Conservation (phyloP, 139 green algal genomes). For the Closterium sp. region DNA sequence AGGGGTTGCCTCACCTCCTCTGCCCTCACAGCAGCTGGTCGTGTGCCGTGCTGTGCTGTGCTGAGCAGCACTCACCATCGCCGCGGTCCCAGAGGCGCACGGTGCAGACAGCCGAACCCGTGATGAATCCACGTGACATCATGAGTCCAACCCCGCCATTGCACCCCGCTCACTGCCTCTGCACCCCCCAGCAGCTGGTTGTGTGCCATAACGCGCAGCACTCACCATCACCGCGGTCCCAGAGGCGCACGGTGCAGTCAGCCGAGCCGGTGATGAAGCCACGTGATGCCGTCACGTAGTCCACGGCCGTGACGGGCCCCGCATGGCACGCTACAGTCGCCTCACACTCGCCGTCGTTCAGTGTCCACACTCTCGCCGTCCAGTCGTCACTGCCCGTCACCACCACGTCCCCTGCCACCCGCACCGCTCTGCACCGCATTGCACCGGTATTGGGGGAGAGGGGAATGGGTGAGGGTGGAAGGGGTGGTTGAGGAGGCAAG, state of each 20-base stretch:
- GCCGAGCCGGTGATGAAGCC: slow-evolving; percentile 26
- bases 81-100: slow-evolving; percentile 20
- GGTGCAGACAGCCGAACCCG: slow-evolving; percentile 16
- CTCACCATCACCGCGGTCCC: not conserved
- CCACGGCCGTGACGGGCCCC: slow-evolving; percentile 26
- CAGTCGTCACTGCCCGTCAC: slow-evolving; percentile 43
- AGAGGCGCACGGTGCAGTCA: not conserved
- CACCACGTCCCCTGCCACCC: slow-evolving; percentile 23
- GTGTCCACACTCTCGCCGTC: slow-evolving; percentile 36
- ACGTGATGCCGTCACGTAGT: slow-evolving; percentile 1
- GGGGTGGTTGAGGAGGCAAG: not conserved
- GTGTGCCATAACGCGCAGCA: not conserved
- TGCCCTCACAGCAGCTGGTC: no score
- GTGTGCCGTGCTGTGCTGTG: no score
- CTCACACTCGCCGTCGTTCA: slow-evolving; percentile 35
- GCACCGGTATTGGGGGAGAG: not conserved
- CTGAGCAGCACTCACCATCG: not conserved
- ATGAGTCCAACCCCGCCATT: no score
- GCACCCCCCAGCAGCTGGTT: no score
- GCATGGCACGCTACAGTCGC: slow-evolving; percentile 34
- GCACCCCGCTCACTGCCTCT: no score
- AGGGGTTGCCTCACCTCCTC: no score
- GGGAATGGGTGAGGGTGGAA: not conserved
- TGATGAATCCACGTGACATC: no score
- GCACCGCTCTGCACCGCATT: slow-evolving; percentile 10